Evolutionary conservation across 129 eudicot genomes (phyloP).

Genomic region (Pulicaria dysenterica): DNA sequence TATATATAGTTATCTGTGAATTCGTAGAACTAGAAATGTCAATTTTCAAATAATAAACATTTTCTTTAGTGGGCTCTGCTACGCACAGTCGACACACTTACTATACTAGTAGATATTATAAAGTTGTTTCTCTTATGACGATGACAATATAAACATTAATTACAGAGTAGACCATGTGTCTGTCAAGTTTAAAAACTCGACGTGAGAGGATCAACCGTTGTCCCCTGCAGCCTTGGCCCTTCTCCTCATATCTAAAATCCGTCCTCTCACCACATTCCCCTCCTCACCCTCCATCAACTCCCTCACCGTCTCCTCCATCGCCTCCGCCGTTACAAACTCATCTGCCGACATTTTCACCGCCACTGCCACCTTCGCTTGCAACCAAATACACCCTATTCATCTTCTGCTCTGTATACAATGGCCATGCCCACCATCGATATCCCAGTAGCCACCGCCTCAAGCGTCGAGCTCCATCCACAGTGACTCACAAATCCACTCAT

Average conservation of each 20-base stretch:
- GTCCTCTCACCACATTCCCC: constrained; percentile 37
- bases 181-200: constrained; percentile 32
- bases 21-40: too few species aligned
- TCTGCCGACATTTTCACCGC: constrained; percentile 14
- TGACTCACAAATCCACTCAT: constrained; percentile 25
- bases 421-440: constrained; percentile 18
- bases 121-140: too few species aligned
- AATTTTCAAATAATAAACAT: too few species aligned
- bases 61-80: too few species aligned
- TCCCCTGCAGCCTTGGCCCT: constrained; percentile 34
- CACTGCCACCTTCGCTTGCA: constrained; percentile 38
- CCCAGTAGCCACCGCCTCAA: constrained; percentile 19
- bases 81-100: too few species aligned
- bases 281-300: constrained; percentile 50
- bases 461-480: constrained; percentile 17
- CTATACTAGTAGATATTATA: too few species aligned
- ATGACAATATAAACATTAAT: too few species aligned
- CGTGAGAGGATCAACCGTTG: constrained; percentile 39
- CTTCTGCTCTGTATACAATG: constrained; percentile 30
- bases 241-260: constrained; percentile 25
- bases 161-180: neutral
- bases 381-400: constrained; percentile 36
- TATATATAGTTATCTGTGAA: too few species aligned
- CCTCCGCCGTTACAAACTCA: constrained; percentile 43
- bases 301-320: constrained; percentile 44